Base-by-base conservation (phyloP, 257 asterid genomes). In the Ocimum tenuiflorum region DNA sequence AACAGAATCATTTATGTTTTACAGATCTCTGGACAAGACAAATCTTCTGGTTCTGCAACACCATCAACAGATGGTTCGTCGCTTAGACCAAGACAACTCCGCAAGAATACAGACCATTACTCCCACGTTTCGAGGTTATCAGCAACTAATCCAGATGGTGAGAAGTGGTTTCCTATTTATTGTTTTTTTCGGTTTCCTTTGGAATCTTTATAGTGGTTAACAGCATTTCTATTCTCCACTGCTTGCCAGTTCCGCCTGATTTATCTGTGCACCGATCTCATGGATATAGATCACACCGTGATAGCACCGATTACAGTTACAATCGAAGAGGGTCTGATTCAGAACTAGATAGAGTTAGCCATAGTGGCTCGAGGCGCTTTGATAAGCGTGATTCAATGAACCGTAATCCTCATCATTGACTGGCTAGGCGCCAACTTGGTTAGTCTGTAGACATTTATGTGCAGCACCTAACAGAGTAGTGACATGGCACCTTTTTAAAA, bases 11-110 rank as follows among this genome's bases (percentile, higher is more conserved):
- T 62, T 36, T 55, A 67, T 74, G 47, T 45, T 36, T 54, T 72
- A 81, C 94, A 94, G 97, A 85, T 94, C 4, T 88, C 97, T 64
- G 97, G 99, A 41, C 82, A 75, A 76, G 97, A 94, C 79, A 90
- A 80, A 78, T 72, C 82, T 69, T 68, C 87, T 5, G 67, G 39
- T 12, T 80, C 76, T 4, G 67, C 77, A 23, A 73, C 71, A 54
- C 55, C 76, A 4, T 61, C 77, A 20, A 14, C 74, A 23, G 60
- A 67, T 53, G 73, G 59, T 78, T 68, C 89, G 22, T 74, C 87
- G 59, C 59, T 60, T 70, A 86, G 68, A 77, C 83, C 84, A 70
- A 88, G 96, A 85, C 74, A 79, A 20, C 65, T 59, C 71, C 71
- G 77, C 78, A 67, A 73, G 63, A 77, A 72, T 48, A 47, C 58